Conservation (phyloP, 768 basidiomycete species). For the Russula emetica region DNA sequence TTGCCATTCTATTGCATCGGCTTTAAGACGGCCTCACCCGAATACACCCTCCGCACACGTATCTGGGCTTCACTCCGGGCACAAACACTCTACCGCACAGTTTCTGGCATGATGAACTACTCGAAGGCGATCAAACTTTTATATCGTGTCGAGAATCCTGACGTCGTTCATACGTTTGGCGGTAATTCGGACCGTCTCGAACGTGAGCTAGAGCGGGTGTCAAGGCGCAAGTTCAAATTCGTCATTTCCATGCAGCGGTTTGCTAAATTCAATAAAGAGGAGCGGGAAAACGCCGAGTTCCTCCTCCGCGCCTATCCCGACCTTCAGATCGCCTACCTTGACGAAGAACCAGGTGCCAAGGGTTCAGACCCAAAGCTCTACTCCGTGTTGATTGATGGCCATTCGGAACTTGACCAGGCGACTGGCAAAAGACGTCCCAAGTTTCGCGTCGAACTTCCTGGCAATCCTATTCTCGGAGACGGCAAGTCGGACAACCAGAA, state of each 20-base stretch:
- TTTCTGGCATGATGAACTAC: conserved; percentile 99
- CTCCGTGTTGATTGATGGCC: conserved; percentile 93
- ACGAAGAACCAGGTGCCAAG: conserved; percentile 89
- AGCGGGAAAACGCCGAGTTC: conserved; percentile 98
- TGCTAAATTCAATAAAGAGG: conserved; percentile 99
- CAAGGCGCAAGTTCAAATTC: conserved; percentile 97
- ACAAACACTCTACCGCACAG: conserved; percentile 96
- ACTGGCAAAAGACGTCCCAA: conserved; percentile 91
- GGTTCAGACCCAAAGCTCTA: conserved; percentile 86
- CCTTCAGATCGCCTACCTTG: conserved; percentile 95
- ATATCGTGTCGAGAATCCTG: conserved; percentile 98
- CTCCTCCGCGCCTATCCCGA: conserved; percentile 96
- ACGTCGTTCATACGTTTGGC: conserved; percentile 92
- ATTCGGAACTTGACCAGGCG: conserved; percentile 88
- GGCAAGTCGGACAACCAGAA: conserved; percentile 99
- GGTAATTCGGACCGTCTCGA: conserved; percentile 96
- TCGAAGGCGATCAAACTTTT: conserved; percentile 99
- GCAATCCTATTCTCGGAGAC: conserved; percentile 98
- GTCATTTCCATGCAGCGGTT: conserved; percentile 98
- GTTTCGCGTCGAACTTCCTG: conserved; percentile 95
- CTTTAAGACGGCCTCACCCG: conserved; percentile 98
- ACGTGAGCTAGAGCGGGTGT: conserved; percentile 94
- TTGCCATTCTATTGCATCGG: conserved; percentile 99
- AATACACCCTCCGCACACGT: conserved; percentile 96
- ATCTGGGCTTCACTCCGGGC: conserved; percentile 99